Evolutionary conservation across 805 yeast genomes (phyloP), one percentile per base, ranked within the genome.

Genomic region (Lipomyces spencermartinsiae): DNA sequence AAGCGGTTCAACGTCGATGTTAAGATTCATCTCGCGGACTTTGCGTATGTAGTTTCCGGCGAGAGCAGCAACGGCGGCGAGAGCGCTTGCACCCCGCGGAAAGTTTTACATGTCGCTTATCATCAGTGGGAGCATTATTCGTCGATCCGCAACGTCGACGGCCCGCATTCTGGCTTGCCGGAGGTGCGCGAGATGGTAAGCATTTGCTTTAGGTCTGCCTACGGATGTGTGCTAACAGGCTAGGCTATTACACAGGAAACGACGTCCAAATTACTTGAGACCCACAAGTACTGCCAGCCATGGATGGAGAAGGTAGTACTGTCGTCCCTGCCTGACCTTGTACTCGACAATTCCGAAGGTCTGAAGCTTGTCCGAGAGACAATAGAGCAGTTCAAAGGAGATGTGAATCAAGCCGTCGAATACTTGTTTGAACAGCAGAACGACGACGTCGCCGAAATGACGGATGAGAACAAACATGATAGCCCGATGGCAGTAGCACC

Each of bases 121-220:
- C 83, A 81, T 57, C 74, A 78, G 0, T 81, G 83, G 83, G 83
- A 81, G 65, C 83, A 81, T 71, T 81, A 81, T 64, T 79, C 83
- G 12, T 78, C 81, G 12, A 80, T 80, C 3, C 73, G 83, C 33
- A 77, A 79, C 60, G 63, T 74, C n/a, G 73, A 70, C 16, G 82
- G 82, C 0, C 82, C 83, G 2, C 79, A 77, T 58, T 59, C 67
- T 5, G 83, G 83, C 4, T 65, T 69, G 7, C 79, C 79, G 1
- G 65, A 70, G 12, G 74, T 76, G 19, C 59, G 51, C 1, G 72
- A 69, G 37, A 25, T 54, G 66, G 70, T 63, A 19, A 9, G 67
- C 19, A n/a, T 39, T 43, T n/a, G 22, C 10, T 14, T 43, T 6
- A 16, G 49, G 10, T 43, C 22, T 53, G 56, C n/a, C 8, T n/a